These are phyloP conservation scores for Agrocybe chaxingu DNA, from an alignment of 768 basidiomycete genomes.

Conservation along the genomic window DNA sequence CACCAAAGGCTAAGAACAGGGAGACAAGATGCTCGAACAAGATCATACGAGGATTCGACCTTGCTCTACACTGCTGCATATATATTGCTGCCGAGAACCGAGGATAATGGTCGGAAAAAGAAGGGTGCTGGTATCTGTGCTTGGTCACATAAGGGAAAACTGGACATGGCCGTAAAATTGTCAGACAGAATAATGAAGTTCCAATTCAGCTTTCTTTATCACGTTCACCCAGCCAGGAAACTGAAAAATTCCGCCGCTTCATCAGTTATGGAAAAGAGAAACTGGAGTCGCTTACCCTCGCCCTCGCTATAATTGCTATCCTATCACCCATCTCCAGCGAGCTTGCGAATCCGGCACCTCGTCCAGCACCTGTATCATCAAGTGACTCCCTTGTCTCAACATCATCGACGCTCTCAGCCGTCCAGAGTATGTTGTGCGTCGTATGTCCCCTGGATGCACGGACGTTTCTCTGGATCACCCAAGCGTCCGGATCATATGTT, in stretches of 20 bases:
- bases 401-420: slow-evolving; percentile 3
- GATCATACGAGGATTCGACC: too few relatives aligned
- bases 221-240: slow-evolving; percentile 27
- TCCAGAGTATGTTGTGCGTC: slow-evolving; percentile 24
- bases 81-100: too few relatives aligned
- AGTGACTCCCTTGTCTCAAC: not conserved
- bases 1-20: too few relatives aligned
- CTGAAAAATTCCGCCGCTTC: slow-evolving; percentile 9
- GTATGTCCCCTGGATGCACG: slow-evolving; percentile 16
- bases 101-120: too few relatives aligned
- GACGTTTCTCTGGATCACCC: slow-evolving; percentile 27
- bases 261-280: not conserved
- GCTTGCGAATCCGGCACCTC: slow-evolving; percentile 12
- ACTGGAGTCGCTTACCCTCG: slow-evolving; percentile 17
- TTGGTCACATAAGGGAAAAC: too few relatives aligned
- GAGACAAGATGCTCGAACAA: too few relatives aligned
- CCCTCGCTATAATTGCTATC: slow-evolving; percentile 24
- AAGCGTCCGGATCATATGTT: slow-evolving; percentile 11
- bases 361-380: not conserved
- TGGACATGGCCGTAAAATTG: not conserved
- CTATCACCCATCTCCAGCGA: slow-evolving; percentile 12
- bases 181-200: slow-evolving; percentile 23
- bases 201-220: slow-evolving; percentile 18
- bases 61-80: too few relatives aligned
- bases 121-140: too few relatives aligned